phyloP scores from a whole-genome alignment of 768 basidiomycete species.

The Suillus americanus region DNA sequence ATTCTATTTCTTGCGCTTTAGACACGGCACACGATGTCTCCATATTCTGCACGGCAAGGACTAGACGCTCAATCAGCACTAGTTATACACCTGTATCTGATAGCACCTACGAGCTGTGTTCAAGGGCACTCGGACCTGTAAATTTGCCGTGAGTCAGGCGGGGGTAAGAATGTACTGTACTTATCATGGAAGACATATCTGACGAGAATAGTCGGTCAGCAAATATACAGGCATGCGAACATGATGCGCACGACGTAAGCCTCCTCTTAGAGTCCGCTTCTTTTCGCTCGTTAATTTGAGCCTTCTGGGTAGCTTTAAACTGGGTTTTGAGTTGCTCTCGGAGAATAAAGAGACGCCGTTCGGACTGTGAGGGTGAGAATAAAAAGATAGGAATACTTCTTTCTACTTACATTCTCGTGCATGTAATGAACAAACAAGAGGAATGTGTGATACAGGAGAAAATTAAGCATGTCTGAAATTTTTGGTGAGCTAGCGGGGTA shows the following conservation, averaged over 20 bases:
- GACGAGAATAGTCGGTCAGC: constrained; percentile 6
- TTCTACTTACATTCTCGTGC: constrained; percentile 52
- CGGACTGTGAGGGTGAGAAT: constrained; percentile 30
- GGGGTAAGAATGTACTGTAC: constrained; percentile 22
- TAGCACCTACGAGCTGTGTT: constrained; percentile 60
- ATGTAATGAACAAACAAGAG: constrained; percentile 75
- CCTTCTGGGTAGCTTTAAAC: constrained; percentile 66
- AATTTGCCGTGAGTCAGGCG: constrained; percentile 18
- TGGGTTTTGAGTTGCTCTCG: constrained; percentile 77
- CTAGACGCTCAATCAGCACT: constrained; percentile 18
- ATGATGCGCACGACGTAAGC: constrained; percentile 65
- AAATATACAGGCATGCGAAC: constrained; percentile 17
- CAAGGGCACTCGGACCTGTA: constrained; percentile 77
- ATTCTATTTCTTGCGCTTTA: constrained; percentile 82
- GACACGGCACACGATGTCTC: constrained; percentile 73
- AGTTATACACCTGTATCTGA: constrained; percentile 4
- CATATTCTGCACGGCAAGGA: constrained; percentile 92
- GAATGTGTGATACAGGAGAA: constrained; percentile 77
- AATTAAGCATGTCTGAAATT: constrained; percentile 55
- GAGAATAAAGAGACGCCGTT: constrained; percentile 65
- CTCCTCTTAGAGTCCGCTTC: constrained; percentile 81
- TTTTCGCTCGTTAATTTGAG: constrained; percentile 74
- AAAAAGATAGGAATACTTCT: neutral
- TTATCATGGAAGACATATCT: constrained; percentile 83
- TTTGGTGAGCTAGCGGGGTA: constrained; percentile 24